Evolutionary conservation across 768 basidiomycete genomes (phyloP).

Genomic region (Cystobasidium tubakii): DNA sequence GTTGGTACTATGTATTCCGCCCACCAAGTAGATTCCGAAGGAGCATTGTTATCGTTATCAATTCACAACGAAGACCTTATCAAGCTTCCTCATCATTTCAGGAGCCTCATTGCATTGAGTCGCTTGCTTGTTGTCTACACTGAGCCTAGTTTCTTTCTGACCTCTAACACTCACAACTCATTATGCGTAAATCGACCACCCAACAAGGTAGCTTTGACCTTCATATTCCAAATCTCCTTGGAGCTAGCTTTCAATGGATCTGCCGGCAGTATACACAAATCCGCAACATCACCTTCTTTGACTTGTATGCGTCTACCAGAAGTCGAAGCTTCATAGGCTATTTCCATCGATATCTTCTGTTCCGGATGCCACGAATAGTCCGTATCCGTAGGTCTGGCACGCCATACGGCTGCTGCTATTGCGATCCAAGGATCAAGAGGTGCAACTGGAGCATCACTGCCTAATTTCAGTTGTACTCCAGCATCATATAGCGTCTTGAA

Average conservation of each 20-base stretch:
- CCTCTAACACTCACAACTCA: neutral
- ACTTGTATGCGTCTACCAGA: slow-evolving; percentile 40
- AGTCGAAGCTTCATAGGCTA: slow-evolving; percentile 43
- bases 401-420: slow-evolving; percentile 40
- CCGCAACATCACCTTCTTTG: slow-evolving; percentile 42
- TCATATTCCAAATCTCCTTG: slow-evolving; percentile 40
- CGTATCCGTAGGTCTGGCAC: slow-evolving; percentile 36
- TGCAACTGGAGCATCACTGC: slow-evolving; percentile 45
- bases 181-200: slow-evolving; percentile 43
- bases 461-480: slow-evolving; percentile 43
- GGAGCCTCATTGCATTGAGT: neutral
- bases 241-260: slow-evolving; percentile 41
- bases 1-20: too few species aligned
- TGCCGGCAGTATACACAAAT: slow-evolving; percentile 38
- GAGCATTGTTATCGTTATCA: too few species aligned
- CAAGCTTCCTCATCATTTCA: neutral
- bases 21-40: too few species aligned
- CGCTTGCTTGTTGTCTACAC: neutral
- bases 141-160: neutral
- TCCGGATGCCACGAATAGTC: slow-evolving; percentile 42
- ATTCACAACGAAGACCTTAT: too few species aligned
- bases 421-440: slow-evolving; percentile 44
- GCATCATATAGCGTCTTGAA: slow-evolving; percentile 41
- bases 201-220: slow-evolving; percentile 44
- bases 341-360: slow-evolving; percentile 42